These are phyloP conservation scores for Neurospora sp. DNA, from an alignment of 495 filamentous ascomycete species.

Conservation along the genomic window DNA sequence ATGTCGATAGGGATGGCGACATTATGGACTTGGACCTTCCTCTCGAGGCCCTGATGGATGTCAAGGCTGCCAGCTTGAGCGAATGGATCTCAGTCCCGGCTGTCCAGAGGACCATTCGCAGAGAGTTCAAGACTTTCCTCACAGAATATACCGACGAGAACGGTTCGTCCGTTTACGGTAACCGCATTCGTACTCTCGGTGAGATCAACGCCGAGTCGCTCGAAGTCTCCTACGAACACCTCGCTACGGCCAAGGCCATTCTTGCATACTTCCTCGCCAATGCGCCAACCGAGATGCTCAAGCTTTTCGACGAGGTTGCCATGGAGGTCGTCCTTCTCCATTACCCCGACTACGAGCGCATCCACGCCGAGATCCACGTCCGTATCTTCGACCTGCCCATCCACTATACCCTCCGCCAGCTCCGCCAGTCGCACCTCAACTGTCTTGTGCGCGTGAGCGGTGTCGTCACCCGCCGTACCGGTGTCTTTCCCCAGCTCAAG, in stretches of 20 bases:
- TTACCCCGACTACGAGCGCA: conserved; percentile 95
- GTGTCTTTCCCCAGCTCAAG: conserved; percentile 96
- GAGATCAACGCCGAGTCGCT: conserved; percentile 93
- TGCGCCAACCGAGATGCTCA: conserved; percentile 83
- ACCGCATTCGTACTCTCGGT: conserved; percentile 83
- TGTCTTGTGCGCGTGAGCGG: conserved; percentile 90
- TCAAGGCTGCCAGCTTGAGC: conserved; percentile 84
- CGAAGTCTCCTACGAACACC: conserved; percentile 91
- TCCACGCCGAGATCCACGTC: conserved; percentile 96
- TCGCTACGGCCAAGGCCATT: conserved; percentile 82
- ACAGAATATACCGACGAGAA: conserved; percentile 87
- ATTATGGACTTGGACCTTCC: conserved; percentile 92
- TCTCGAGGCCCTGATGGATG: conserved; percentile 81
- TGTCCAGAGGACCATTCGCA: conserved; percentile 84
- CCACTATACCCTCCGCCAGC: conserved; percentile 90
- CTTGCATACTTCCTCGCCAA: conserved; percentile 98
- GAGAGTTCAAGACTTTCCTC: conserved; percentile 95
- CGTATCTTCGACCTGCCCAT: conserved; percentile 92
- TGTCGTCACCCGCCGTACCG: conserved; percentile 91
- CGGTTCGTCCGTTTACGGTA: conserved; percentile 87
- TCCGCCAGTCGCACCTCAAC: conserved; percentile 94
- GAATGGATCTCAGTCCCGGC: conserved; percentile 91
- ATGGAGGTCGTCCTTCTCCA: conserved; percentile 91
- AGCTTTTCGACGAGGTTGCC: conserved; percentile 93
- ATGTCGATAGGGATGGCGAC: conserved; percentile 83